Evolutionary conservation across 495 filamentous ascomycete genomes (phyloP), one percentile per base, ranked within the genome.

Genomic region (Penicillium waksmanii): DNA sequence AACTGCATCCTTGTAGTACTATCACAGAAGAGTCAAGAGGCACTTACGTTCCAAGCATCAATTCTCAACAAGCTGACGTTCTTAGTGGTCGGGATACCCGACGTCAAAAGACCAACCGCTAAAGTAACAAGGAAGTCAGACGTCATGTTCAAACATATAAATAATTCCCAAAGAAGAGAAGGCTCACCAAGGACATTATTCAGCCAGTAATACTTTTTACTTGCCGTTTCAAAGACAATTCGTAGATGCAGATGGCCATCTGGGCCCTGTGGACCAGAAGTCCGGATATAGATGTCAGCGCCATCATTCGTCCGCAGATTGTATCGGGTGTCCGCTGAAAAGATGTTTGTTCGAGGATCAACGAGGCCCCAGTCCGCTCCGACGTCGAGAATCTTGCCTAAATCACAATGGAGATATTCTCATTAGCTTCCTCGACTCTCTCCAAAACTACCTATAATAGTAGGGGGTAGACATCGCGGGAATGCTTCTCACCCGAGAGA

Each of bases 11-110:
- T n/a, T 13, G 15, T 13, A 38, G 36, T 38, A n/a, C 12, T 13
- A 38, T 5, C 36, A 12, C 36, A 38, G 36, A 38, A 38, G 5
- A 8, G 27, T 8, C 27, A 9, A 8, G 27, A 31, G 27, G 27
- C 1, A 56, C 71, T 64, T 51, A 74, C 71, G 63, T 74, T 68
- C 69, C 68, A 73, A 18, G 61, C 71, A 66, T 74, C 71, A 51
- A 71, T 74, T 15, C 61, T 54, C 25, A 74, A 44, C 34, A 68
- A 40, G 19, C 55, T 64, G 6, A 60, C 31, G 12, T 63, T 51
- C 15, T 57, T 13, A 13, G 40, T 31, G n/a, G 54, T 31, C 19
- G 42, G 42, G 42, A 44, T 43, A 19, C 48, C 58, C 54, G 15
- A 65, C 51, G 64, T 66, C 57, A 71, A 46, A 27, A 63, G 51